Conservation (phyloP, 1,284 basidiomycete genomes). For the Malassezia restricta region DNA sequence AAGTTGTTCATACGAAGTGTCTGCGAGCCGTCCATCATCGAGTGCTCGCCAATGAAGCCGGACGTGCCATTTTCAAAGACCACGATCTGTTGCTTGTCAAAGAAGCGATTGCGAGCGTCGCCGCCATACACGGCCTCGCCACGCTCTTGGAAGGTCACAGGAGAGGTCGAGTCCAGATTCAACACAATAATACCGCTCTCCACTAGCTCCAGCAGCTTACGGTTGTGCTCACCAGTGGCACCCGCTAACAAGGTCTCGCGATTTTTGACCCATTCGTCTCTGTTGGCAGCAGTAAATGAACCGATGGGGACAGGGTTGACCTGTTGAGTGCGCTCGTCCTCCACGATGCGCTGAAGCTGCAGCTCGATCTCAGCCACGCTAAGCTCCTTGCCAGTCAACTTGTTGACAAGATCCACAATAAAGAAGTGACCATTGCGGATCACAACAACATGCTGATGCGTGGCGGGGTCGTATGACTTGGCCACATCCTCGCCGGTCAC, state of each 20-base stretch:
- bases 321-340: conserved; percentile 56
- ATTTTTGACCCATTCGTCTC: conserved; percentile 79
- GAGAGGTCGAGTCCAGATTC: conserved; percentile 67
- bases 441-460: conserved; percentile 79
- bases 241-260: conserved; percentile 49
- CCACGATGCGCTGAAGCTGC: conserved; percentile 70
- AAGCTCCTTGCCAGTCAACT: conserved; percentile 54
- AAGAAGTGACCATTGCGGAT: conserved; percentile 84
- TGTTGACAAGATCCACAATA: conserved; percentile 55
- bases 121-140: conserved; percentile 74
- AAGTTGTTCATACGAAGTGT: conserved; percentile 94
- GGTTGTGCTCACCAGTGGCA: conserved; percentile 54
- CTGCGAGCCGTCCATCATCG: conserved; percentile 90
- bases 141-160: conserved; percentile 63
- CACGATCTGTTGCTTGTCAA: conserved; percentile 82
- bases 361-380: conserved; percentile 64
- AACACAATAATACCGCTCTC: conserved; percentile 81
- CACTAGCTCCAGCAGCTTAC: conserved; percentile 62
- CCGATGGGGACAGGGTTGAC: conserved; percentile 58
- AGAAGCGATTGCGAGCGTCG: conserved; percentile 74
- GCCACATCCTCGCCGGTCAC: conserved; percentile 71
- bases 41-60: conserved; percentile 89
- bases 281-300: conserved; percentile 72
- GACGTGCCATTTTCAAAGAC: conserved; percentile 69
- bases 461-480: conserved; percentile 62